Evolutionary conservation across 2,329 filamentous ascomycete genomes (phyloP).

Genomic region (Verticillium nonalfalfae): DNA sequence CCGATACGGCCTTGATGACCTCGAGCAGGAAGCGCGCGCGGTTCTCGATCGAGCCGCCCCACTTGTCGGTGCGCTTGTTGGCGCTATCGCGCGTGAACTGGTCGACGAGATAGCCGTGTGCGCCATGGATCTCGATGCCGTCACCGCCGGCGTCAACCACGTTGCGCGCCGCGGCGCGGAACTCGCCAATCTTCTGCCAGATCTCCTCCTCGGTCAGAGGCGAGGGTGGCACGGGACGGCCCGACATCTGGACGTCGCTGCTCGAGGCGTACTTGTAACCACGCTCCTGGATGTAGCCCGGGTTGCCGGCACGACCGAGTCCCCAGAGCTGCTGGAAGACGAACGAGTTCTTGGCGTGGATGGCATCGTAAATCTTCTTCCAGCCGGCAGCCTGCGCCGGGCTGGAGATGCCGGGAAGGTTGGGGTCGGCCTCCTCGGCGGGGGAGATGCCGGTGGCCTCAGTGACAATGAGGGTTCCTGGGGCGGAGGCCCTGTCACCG

Average conservation of each 20-base stretch:
- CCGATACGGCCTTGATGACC: constrained; percentile 31
- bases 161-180: constrained; percentile 37
- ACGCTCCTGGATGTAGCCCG: constrained; percentile 8
- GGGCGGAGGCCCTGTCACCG: constrained; percentile 29
- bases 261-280: constrained; percentile 20
- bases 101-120: constrained; percentile 48
- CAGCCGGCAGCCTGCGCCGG: constrained; percentile 17
- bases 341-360: constrained; percentile 20
- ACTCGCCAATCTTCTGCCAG: constrained; percentile 49
- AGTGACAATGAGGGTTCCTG: constrained; percentile 28
- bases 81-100: constrained; percentile 40
- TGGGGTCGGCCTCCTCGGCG: constrained; percentile 13
- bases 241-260: constrained; percentile 15
- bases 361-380: constrained; percentile 18
- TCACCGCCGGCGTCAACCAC: constrained; percentile 33
- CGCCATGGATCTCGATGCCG: constrained; percentile 51
- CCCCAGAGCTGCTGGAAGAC: constrained; percentile 17
- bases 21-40: constrained; percentile 47
- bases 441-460: constrained; percentile 21
- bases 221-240: constrained; percentile 7
- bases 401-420: constrained; percentile 37
- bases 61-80: constrained; percentile 35
- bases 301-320: constrained; percentile 11
- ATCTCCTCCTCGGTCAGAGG: constrained; percentile 45
- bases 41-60: constrained; percentile 47